These are phyloP conservation scores for Colletotrichum sansevieriae DNA, from an alignment of 2,329 filamentous ascomycete species.

Conservation along the genomic window DNA sequence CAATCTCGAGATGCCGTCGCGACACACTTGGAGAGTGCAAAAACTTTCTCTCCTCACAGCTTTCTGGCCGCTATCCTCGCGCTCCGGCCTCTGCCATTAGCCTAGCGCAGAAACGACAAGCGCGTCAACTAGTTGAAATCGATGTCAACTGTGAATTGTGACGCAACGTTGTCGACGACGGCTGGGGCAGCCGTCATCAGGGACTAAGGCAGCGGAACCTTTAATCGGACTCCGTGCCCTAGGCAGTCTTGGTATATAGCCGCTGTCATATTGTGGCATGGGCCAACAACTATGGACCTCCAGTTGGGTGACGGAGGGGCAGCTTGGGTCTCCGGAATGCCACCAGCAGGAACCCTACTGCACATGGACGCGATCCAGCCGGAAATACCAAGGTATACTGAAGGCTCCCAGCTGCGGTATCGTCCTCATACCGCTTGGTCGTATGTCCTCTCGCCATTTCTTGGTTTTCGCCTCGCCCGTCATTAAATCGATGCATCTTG, in stretches of 20 bases:
- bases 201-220: constrained; percentile 28
- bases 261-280: constrained; percentile 35
- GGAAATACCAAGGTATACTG: constrained; percentile 16
- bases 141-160: constrained; percentile 22
- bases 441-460: not conserved
- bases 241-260: constrained; percentile 4
- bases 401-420: constrained; percentile 18
- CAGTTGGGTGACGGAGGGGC: constrained; percentile 14
- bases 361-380: constrained; percentile 24
- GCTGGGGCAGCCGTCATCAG: constrained; percentile 17
- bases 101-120: not conserved
- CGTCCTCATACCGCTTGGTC: constrained; percentile 25
- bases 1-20: constrained; percentile 6
- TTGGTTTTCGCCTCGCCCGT: constrained; percentile 14
- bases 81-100: not conserved
- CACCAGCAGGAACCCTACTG: constrained; percentile 36
- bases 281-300: constrained; percentile 17
- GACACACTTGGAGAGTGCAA: not conserved
- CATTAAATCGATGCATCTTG: constrained; percentile 5
- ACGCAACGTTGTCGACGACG: constrained; percentile 23
- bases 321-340: constrained; percentile 18
- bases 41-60: not conserved
- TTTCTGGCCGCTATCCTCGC: not conserved
- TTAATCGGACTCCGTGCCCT: constrained; percentile 8
- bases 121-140: not conserved